These are phyloP conservation scores for Trichoderma oligosporum DNA, from an alignment of 2,329 filamentous ascomycete genomes.

Conservation along the genomic window DNA sequence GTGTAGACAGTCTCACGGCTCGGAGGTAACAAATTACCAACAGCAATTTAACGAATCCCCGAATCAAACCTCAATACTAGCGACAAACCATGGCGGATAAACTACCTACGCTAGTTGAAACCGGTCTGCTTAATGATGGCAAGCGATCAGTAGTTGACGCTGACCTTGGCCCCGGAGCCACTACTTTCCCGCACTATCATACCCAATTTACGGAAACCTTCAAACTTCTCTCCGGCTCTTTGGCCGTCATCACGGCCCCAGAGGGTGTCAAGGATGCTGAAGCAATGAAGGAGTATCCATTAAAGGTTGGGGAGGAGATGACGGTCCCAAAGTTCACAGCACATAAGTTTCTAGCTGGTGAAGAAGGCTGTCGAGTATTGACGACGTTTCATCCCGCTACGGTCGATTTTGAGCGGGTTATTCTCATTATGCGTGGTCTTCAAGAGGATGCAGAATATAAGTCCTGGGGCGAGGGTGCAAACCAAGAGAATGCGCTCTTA, in stretches of 20 bases:
- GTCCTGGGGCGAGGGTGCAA: background rate
- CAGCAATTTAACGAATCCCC: too few species aligned
- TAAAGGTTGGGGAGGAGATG: background rate
- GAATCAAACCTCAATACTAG: too few species aligned
- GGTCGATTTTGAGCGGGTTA: background rate
- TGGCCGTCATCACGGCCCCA: constrained; percentile 1
- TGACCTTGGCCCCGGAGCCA: background rate
- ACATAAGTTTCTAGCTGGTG: constrained; percentile 8
- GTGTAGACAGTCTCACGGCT: too few species aligned
- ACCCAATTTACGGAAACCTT: constrained; percentile 4
- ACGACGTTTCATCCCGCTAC: constrained; percentile 1
- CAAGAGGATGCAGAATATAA: constrained; percentile 2
- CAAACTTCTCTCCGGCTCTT: background rate
- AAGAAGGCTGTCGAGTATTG: background rate
- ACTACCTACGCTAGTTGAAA: background rate
- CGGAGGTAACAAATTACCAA: too few species aligned
- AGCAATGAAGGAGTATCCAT: background rate
- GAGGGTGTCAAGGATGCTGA: constrained; percentile 8
- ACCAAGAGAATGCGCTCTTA: constrained; percentile 1
- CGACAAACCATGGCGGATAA: constrained; percentile 6
- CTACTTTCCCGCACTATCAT: constrained; percentile 12
- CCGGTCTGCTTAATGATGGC: constrained; percentile 9
- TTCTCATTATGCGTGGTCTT: constrained; percentile 1
- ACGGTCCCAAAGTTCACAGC: constrained; percentile 1
- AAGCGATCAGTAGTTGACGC: constrained; percentile 8